phyloP scores from a whole-genome alignment of 441 rosid species.

The Mallotus repandus region DNA sequence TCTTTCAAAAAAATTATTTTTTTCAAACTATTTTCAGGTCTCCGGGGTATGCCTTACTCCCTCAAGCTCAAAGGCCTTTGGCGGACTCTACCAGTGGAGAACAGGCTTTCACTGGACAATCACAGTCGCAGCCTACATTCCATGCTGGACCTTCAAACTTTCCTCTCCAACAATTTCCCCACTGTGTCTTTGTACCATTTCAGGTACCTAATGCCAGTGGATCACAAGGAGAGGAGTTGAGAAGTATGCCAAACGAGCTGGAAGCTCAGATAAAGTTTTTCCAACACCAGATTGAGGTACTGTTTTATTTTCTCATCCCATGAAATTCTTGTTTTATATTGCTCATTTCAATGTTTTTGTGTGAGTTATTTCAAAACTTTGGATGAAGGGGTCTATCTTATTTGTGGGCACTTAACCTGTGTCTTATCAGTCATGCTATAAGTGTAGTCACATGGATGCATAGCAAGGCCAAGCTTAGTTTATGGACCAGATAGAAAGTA shows the following conservation, averaged over 20 bases:
- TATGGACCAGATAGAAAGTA: not conserved
- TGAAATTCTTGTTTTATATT: not conserved
- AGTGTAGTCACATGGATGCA: not conserved
- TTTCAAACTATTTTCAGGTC: conserved; percentile 47
- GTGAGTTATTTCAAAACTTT: not conserved
- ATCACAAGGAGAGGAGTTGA: conserved; percentile 28
- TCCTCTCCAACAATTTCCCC: conserved; percentile 32
- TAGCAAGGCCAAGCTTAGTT: not conserved
- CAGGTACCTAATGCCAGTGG: conserved; percentile 34
- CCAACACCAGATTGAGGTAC: conserved; percentile 66
- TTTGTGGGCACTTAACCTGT: not conserved
- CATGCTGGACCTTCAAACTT: conserved; percentile 35
- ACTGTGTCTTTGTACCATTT: conserved; percentile 42
- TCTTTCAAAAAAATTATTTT: not conserved
- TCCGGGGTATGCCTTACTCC: conserved; percentile 52
- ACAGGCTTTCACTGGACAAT: conserved; percentile 29
- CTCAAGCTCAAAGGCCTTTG: conserved; percentile 35
- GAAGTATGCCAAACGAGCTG: conserved; percentile 31
- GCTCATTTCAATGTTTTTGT: not conserved
- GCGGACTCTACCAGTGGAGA: conserved; percentile 32
- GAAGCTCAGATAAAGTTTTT: conserved; percentile 58
- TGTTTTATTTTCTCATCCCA: not conserved
- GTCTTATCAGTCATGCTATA: not conserved
- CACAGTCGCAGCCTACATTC: conserved; percentile 27
- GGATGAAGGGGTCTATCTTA: not conserved